Evolutionary conservation across 345 rosid species (phyloP).

Genomic region (Eucalyptus tenuipes): DNA sequence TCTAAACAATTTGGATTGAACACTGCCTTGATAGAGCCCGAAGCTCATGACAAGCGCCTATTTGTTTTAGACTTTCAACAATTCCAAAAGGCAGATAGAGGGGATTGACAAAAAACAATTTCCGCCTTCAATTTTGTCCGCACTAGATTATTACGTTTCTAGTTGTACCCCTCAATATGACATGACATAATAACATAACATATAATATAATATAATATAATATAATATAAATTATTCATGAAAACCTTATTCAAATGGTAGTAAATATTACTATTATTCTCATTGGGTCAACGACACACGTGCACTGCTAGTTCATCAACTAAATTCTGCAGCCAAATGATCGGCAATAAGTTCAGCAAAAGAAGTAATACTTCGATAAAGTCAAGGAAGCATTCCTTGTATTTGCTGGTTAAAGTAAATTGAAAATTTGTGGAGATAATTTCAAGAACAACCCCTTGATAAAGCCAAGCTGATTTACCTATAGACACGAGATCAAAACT

Average conservation of each 20-base stretch:
- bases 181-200: too few relatives aligned
- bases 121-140: background rate
- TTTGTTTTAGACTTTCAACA: background rate
- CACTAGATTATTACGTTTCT: too few relatives aligned
- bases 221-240: background rate
- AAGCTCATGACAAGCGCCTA: background rate
- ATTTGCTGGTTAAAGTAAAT: background rate
- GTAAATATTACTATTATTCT: background rate
- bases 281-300: background rate
- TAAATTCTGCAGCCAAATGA: background rate
- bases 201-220: too few relatives aligned
- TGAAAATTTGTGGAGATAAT: background rate
- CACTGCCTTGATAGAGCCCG: background rate
- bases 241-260: background rate
- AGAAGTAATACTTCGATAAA: background rate
- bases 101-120: background rate
- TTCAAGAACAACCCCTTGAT: background rate
- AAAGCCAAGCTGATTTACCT: background rate
- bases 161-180: too few relatives aligned
- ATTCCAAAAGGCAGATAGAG: background rate
- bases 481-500: background rate
- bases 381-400: background rate
- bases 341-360: background rate
- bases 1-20: background rate
- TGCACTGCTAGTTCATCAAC: background rate